phyloP scores from a whole-genome alignment of 2,329 filamentous ascomycete genomes.

The Pseudohalonectria lignicola region DNA sequence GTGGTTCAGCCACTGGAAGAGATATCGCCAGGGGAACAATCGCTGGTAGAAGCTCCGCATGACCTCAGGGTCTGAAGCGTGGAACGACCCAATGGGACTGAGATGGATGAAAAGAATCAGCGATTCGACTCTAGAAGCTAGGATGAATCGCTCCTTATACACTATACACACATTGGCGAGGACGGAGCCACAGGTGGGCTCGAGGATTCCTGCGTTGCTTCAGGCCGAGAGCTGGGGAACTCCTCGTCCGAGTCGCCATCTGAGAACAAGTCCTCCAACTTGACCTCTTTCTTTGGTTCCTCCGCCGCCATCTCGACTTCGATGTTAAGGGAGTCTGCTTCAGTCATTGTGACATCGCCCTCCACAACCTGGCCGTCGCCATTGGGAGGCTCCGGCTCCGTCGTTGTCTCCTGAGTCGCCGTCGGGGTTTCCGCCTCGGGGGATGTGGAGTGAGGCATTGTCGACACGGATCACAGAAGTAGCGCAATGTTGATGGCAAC shows the following conservation, averaged over 20 bases:
- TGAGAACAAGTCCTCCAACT: slow-evolving; percentile 48
- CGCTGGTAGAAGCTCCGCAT: slow-evolving; percentile 94
- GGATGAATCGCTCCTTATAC: background rate
- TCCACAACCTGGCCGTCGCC: slow-evolving; percentile 17
- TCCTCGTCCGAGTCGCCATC: slow-evolving; percentile 51
- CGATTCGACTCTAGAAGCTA: background rate
- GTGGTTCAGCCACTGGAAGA: slow-evolving; percentile 98
- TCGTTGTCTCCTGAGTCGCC: slow-evolving; percentile 6
- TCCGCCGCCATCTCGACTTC: slow-evolving; percentile 8
- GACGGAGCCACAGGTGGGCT: slow-evolving; percentile 31
- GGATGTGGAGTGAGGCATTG: slow-evolving; percentile 35
- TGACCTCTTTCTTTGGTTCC: slow-evolving; percentile 30
- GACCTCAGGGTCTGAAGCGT: slow-evolving; percentile 61
- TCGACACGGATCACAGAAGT: background rate
- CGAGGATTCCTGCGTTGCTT: slow-evolving; percentile 22
- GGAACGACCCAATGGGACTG: slow-evolving; percentile 24
- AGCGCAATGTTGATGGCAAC: background rate
- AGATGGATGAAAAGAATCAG: slow-evolving; percentile 9
- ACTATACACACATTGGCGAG: slow-evolving; percentile 18
- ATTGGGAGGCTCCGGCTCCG: slow-evolving; percentile 13
- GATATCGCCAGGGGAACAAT: slow-evolving; percentile 84
- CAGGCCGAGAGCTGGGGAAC: slow-evolving; percentile 45
- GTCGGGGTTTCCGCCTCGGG: slow-evolving; percentile 13
- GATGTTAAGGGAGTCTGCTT: slow-evolving; percentile 14
- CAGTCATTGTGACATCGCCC: slow-evolving; percentile 29